Evolutionary conservation across 192 early-diverging fungal genomes (phyloP), one percentile per base, ranked within the genome.

Genomic region (Dissophora ornata): DNA sequence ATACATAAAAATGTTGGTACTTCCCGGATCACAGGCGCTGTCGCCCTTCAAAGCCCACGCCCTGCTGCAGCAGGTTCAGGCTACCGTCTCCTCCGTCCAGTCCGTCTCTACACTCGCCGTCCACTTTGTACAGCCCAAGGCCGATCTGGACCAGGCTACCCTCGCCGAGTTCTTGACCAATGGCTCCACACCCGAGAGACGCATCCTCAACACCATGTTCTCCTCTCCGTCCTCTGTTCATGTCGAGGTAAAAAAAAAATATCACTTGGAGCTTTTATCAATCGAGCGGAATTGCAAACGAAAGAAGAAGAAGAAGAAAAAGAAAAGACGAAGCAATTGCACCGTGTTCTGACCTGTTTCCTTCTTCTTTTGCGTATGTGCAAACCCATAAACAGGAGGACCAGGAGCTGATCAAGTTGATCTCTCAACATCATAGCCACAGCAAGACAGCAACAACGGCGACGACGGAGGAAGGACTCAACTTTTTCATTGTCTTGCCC

Each of bases 11-110:
- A n/a, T 97, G 93, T 84, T 97, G 60, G 84, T 95, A 55, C 85
- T 97, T n/a, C 92, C 94, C 50, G 95, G 93, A 46, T 85, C 91
- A 41, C 84, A 88, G 26, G 91, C 94, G 25, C 82, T 95, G 25
- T 96, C 96, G 0, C 82, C 81, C 16, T 95, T 95, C 80, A 89
- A 92, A 69, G 83, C 82, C 24, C 77, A 83, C 7, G 78, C 79
- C 58, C 80, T 95, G 41, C 54, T 90, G 19, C 83, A 83, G 48
- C 81, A 83, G 53, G 60, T 95, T 19, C 88, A 91, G 67, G 78
- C 82, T 26, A 69, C 78, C 18, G 60, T 82, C 18, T 87, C 90
- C 24, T 64, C 73, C 2, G 69, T 91, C 40, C 58, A 67, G 36
- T 70, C 57, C 30, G 81, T 97, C 16, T 47, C 77, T 18, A 85